phyloP scores from a whole-genome alignment of 768 basidiomycete genomes.

The Punctularia strigosozonata region DNA sequence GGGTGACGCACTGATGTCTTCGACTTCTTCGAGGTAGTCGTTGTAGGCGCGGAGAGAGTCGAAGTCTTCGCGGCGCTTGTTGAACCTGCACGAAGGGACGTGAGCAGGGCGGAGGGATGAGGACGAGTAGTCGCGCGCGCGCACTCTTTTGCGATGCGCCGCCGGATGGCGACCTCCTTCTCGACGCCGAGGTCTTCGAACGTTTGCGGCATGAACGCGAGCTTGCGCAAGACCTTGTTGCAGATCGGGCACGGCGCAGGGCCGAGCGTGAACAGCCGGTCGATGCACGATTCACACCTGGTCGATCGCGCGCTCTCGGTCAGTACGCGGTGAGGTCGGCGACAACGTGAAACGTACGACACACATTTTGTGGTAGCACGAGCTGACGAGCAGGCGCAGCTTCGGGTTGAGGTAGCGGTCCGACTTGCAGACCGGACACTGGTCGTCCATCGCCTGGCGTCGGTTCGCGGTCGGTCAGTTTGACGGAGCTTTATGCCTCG shows the following conservation, averaged over 20 bases:
- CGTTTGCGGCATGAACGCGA: slow-evolving; percentile 91
- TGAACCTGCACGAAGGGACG: slow-evolving; percentile 50
- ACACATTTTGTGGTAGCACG: slow-evolving; percentile 98
- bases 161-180: slow-evolving; percentile 85
- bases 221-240: slow-evolving; percentile 73
- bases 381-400: slow-evolving; percentile 83
- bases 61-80: slow-evolving; percentile 90
- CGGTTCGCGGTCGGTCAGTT: not conserved
- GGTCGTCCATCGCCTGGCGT: slow-evolving; percentile 74
- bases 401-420: slow-evolving; percentile 95
- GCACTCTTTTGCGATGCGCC: slow-evolving; percentile 83
- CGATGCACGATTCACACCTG: slow-evolving; percentile 98
- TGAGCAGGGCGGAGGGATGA: not conserved
- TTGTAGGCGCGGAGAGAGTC: slow-evolving; percentile 70
- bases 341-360: slow-evolving; percentile 6
- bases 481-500: slow-evolving; percentile 3
- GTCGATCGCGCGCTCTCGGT: not conserved
- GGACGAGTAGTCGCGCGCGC: slow-evolving; percentile 19
- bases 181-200: slow-evolving; percentile 90
- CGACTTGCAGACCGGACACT: slow-evolving; percentile 95
- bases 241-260: slow-evolving; percentile 96
- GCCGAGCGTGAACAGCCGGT: slow-evolving; percentile 88
- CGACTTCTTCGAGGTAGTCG: slow-evolving; percentile 92
- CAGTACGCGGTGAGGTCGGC: too few species aligned
- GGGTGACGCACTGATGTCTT: slow-evolving; percentile 62